Evolutionary conservation across 2,329 filamentous ascomycete genomes (phyloP).

Genomic region (Talaromyces marneffei): DNA sequence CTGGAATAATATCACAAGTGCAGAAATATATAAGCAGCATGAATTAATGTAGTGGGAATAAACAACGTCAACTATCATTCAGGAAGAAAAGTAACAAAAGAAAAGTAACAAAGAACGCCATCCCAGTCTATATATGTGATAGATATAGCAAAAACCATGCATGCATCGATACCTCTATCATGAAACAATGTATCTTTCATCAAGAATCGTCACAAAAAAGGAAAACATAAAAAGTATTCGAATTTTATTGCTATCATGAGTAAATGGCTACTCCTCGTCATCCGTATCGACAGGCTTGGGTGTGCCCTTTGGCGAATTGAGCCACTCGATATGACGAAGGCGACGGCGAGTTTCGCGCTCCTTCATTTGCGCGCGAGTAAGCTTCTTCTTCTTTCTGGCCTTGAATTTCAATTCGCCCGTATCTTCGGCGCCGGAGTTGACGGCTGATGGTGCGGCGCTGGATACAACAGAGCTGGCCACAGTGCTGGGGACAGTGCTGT

Average conservation of each 20-base stretch:
- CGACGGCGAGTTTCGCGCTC: constrained; percentile 82
- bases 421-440: constrained; percentile 78
- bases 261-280: constrained; percentile 52
- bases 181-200: constrained; percentile 5
- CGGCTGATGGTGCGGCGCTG: constrained; percentile 53
- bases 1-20: background rate
- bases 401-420: constrained; percentile 78
- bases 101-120: constrained; percentile 7
- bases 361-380: constrained; percentile 94
- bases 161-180: constrained; percentile 10
- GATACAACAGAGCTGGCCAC: constrained; percentile 55
- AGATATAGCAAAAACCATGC: constrained; percentile 3
- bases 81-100: background rate
- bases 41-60: background rate
- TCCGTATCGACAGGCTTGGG: constrained; percentile 72
- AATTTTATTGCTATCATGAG: background rate
- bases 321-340: constrained; percentile 72
- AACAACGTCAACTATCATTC: background rate
- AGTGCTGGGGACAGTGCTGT: constrained; percentile 35
- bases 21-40: background rate
- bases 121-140: constrained; percentile 13
- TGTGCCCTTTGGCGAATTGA: constrained; percentile 80
- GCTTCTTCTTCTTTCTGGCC: constrained; percentile 93
- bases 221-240: background rate
- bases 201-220: constrained; percentile 4